A percentile compares a stretch with the other conserved stretches of the same genome.
phyloP scores from a whole-genome alignment of 805 yeast species.

The Saccharomyces jurei region DNA sequence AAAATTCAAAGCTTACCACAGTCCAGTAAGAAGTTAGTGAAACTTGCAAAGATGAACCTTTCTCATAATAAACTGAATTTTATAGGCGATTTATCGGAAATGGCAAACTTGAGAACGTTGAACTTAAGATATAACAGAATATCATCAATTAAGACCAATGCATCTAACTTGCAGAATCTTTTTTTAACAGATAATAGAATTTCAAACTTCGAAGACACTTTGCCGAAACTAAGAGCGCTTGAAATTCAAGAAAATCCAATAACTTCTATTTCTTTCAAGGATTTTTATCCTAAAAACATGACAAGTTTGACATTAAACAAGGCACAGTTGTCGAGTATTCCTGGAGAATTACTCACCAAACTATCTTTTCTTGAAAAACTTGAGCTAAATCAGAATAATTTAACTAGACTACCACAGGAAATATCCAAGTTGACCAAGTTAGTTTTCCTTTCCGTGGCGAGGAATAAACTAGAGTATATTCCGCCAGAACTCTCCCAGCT shows the following conservation, averaged over 20 bases:
- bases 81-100: constrained; percentile 39
- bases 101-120: constrained; percentile 54
- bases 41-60: constrained; percentile 60
- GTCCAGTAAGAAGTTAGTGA: constrained; percentile 48
- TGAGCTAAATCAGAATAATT: constrained; percentile 71
- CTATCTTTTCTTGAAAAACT: constrained; percentile 64
- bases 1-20: constrained; percentile 54
- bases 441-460: constrained; percentile 58
- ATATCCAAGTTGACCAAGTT: constrained; percentile 53
- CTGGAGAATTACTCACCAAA: constrained; percentile 51
- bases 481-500: constrained; percentile 62
- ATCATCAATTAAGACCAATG: constrained; percentile 32
- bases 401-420: constrained; percentile 66
- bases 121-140: constrained; percentile 69
- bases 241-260: constrained; percentile 80
- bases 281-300: constrained; percentile 46
- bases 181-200: constrained; percentile 70
- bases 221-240: constrained; percentile 56
- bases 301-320: constrained; percentile 69
- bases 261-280: constrained; percentile 39
- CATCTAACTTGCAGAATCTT: constrained; percentile 60
- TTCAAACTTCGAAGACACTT: constrained; percentile 56
- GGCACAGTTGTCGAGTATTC: constrained; percentile 73
- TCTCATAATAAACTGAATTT: constrained; percentile 57
- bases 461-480: constrained; percentile 63